phyloP scores from a whole-genome alignment of 306 rosid genomes.

The Canavalia gladiata region DNA sequence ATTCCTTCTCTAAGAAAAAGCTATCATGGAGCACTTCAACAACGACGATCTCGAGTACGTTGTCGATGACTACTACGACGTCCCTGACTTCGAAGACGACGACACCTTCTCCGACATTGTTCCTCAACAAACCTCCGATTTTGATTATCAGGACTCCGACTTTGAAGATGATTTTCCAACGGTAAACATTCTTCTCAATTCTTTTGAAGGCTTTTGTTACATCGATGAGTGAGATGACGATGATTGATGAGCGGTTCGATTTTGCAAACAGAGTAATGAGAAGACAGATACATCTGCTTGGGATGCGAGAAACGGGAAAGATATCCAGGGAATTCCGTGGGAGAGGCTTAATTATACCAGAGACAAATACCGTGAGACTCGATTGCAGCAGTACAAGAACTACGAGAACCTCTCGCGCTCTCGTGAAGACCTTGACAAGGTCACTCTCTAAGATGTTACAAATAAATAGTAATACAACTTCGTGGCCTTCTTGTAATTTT shows the following conservation, averaged over 20 bases:
- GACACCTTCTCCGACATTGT: slow-evolving; percentile 45
- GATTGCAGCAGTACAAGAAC: slow-evolving; percentile 85
- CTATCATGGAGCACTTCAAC: slow-evolving; percentile 68
- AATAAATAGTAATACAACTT: not conserved
- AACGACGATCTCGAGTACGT: slow-evolving; percentile 78
- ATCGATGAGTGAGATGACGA: not conserved
- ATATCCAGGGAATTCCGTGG: slow-evolving; percentile 96
- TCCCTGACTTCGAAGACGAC: slow-evolving; percentile 60
- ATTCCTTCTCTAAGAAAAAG: too few species aligned
- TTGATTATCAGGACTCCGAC: slow-evolving; percentile 59
- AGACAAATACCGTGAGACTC: slow-evolving; percentile 76
- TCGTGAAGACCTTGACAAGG: slow-evolving; percentile 69
- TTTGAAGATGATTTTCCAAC: slow-evolving; percentile 67
- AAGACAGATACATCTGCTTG: slow-evolving; percentile 84
- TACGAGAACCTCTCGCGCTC: slow-evolving; percentile 73
- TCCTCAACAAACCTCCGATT: not conserved
- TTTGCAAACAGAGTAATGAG: slow-evolving; percentile 57
- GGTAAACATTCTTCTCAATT: slow-evolving; percentile 39
- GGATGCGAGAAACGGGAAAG: slow-evolving; percentile 88
- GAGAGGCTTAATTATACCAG: slow-evolving; percentile 82
- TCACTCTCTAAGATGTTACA: not conserved
- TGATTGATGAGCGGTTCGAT: not conserved
- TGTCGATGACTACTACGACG: slow-evolving; percentile 56
- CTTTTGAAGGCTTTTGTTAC: not conserved
- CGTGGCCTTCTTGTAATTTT: not conserved